Conservation (phyloP, 129 eudicot species). For the Artemisia annua region DNA sequence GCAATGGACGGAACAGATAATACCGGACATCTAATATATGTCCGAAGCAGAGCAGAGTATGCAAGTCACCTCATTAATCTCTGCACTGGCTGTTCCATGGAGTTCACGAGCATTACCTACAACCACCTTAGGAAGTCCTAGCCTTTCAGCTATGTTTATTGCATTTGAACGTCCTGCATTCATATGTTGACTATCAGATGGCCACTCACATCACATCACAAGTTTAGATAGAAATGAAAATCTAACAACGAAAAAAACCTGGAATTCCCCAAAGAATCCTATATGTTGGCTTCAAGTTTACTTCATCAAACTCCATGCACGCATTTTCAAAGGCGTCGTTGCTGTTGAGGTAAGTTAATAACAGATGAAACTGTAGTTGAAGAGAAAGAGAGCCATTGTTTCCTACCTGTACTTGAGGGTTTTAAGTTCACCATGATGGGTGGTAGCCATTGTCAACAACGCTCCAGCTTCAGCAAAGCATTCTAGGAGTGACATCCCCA, state of each 20-base stretch:
- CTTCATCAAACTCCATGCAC: constrained; percentile 98
- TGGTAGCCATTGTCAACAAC: constrained; percentile 81
- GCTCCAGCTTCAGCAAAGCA: constrained; percentile 80
- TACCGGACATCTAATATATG: neutral
- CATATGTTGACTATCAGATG: constrained; percentile 12
- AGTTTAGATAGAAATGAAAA: constrained; percentile 17
- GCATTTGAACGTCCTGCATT: constrained; percentile 95
- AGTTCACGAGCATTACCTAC: constrained; percentile 73
- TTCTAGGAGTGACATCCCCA: constrained; percentile 94
- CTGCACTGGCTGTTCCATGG: constrained; percentile 95
- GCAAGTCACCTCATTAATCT: constrained; percentile 85
- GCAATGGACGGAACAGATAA: neutral
- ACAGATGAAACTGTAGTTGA: constrained; percentile 3
- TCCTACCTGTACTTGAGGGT: constrained; percentile 87
- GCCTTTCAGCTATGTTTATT: constrained; percentile 84
- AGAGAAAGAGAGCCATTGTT: constrained; percentile 11
- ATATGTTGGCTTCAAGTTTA: constrained; percentile 90
- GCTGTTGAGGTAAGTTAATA: constrained; percentile 42
- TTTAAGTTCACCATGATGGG: constrained; percentile 99
- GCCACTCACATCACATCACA: constrained; percentile 11
- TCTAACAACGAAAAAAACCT: constrained; percentile 46
- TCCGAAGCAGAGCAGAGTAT: constrained; percentile 10
- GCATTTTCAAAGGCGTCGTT: constrained; percentile 92
- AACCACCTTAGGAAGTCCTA: constrained; percentile 63
- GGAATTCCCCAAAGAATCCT: constrained; percentile 98